phyloP scores from a whole-genome alignment of 1,284 basidiomycete species.

The Pascua sp. region DNA sequence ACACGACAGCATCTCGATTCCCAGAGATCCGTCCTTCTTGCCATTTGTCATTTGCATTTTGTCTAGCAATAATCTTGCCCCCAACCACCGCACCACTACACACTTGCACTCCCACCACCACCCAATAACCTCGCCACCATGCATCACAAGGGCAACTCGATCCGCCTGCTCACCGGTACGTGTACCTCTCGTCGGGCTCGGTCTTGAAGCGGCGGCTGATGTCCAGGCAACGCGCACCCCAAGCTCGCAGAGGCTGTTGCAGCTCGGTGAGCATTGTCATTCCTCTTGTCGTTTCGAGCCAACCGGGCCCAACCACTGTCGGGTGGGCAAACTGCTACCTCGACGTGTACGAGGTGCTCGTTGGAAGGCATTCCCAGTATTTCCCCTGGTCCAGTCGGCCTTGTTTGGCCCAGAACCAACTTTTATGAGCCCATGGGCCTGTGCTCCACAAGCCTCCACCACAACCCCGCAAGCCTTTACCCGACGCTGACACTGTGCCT shows the following conservation, averaged over 20 bases:
- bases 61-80: background rate
- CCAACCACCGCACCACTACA: background rate
- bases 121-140: constrained; percentile 25
- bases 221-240: constrained; percentile 90
- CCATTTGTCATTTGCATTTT: background rate
- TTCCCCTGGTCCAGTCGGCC: too few species aligned
- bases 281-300: background rate
- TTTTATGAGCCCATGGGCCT: too few species aligned
- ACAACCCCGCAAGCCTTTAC: background rate
- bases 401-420: too few species aligned
- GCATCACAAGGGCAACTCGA: constrained; percentile 79
- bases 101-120: background rate
- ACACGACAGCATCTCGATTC: background rate
- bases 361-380: too few species aligned
- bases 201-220: constrained; percentile 2
- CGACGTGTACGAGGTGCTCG: too few species aligned
- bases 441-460: too few species aligned
- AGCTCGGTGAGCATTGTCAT: constrained; percentile 70
- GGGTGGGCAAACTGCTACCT: background rate
- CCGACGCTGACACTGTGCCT: background rate
- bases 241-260: constrained; percentile 92
- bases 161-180: constrained; percentile 86
- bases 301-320: background rate
- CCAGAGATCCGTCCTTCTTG: background rate
- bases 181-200: background rate